A percentile compares a stretch with the other conserved stretches of the same genome.
phyloP scores from a whole-genome alignment of 352 stramenopile species.

The Plasmopara muralis region DNA sequence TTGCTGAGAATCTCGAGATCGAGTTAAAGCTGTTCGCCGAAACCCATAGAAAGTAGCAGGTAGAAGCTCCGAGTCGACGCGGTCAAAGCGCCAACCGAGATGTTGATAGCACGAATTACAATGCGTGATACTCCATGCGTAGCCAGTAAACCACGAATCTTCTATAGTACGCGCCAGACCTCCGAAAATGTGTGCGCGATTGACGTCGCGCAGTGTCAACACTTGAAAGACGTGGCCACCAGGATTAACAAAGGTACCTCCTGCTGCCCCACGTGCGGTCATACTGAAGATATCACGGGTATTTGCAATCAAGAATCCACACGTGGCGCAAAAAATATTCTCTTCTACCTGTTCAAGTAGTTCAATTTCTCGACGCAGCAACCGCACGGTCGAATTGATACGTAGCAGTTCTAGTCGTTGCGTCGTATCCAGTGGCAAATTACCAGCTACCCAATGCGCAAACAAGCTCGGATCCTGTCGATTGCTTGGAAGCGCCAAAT shows the following conservation, averaged over 20 bases:
- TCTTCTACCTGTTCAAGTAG: conserved; percentile 56
- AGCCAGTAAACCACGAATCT: conserved; percentile 78
- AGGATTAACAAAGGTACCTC: conserved; percentile 78
- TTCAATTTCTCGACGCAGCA: conserved; percentile 50
- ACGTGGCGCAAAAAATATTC: conserved; percentile 60
- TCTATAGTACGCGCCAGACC: conserved; percentile 40
- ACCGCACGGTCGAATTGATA: conserved; percentile 51
- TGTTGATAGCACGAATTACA: conserved; percentile 61
- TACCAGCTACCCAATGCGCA: conserved; percentile 71
- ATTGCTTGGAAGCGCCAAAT: conserved; percentile 32
- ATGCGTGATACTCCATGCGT: conserved; percentile 75
- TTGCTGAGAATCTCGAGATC: conserved; percentile 7
- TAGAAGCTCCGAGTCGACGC: conserved; percentile 17
- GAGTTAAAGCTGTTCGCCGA: conserved; percentile 46
- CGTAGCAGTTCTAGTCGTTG: conserved; percentile 53
- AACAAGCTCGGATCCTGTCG: conserved; percentile 61
- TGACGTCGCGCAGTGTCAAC: conserved; percentile 58
- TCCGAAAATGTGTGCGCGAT: conserved; percentile 36
- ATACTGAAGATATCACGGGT: conserved; percentile 80
- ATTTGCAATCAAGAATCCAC: conserved; percentile 49
- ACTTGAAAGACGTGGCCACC: conserved; percentile 73
- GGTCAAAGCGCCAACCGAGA: conserved; percentile 74
- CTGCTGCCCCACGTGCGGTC: conserved; percentile 39
- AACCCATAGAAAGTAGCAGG: conserved; percentile 63
- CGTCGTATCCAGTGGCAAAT: conserved; percentile 53